Conservation (phyloP, 176 grass and related monocot genomes). For the Puccinellia tenuiflora region DNA sequence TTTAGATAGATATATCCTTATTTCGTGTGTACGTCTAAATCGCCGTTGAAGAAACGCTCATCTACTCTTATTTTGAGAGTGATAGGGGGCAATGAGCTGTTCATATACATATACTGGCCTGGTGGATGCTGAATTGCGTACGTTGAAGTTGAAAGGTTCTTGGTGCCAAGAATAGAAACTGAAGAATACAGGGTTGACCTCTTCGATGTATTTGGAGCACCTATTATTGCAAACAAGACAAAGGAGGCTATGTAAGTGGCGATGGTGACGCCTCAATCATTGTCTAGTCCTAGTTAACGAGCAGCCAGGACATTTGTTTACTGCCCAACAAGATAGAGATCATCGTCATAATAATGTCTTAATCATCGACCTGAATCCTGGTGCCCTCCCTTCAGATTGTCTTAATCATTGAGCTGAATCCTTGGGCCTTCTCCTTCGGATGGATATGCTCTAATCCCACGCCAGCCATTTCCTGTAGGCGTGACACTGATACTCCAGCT, state of each 20-base stretch:
- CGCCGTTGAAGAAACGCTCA: neutral
- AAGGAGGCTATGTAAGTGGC: neutral
- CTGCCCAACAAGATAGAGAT: neutral
- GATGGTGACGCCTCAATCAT: constrained; percentile 7
- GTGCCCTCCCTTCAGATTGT: neutral
- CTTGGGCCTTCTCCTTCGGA: neutral
- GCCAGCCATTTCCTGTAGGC: neutral
- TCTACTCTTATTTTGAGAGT: neutral
- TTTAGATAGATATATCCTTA: neutral
- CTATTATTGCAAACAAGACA: neutral
- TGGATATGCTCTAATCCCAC: neutral
- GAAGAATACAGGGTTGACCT: neutral
- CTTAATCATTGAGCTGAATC: neutral
- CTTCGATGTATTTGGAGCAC: neutral
- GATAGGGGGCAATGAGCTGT: neutral
- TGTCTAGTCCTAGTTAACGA: neutral
- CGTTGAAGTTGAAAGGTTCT: neutral
- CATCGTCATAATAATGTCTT: neutral
- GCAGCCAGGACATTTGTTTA: neutral
- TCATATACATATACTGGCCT: neutral
- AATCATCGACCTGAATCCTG: neutral
- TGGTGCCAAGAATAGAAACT: no score
- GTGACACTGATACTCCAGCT: neutral
- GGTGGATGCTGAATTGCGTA: neutral
- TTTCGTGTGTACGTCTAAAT: neutral